Conservation (phyloP, 257 asterid genomes). For the Osmanthus fragrans region DNA sequence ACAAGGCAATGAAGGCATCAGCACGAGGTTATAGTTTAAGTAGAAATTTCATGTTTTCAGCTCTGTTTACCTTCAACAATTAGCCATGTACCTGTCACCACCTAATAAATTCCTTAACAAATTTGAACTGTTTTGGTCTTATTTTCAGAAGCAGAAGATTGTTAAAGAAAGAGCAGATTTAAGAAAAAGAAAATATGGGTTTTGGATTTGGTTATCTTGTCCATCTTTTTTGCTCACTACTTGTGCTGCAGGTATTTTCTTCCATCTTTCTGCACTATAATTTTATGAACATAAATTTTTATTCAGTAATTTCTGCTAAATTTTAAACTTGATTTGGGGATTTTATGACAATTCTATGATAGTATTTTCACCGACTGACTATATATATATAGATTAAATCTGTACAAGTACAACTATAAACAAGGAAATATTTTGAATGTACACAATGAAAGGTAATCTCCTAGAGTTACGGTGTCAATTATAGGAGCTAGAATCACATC, state of each 20-base stretch:
- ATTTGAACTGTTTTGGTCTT: no score
- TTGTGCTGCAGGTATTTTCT: constrained; percentile 39
- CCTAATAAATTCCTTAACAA: not conserved
- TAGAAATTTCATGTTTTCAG: constrained; percentile 1
- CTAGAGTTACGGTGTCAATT: no score
- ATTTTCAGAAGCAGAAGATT: not conserved
- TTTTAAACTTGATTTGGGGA: no score
- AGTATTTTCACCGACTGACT: no score
- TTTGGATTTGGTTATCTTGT: constrained; percentile 21
- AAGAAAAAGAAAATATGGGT: constrained; percentile 33
- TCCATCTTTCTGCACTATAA: not conserved
- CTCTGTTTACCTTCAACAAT: constrained; percentile 1
- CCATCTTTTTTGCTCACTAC: constrained; percentile 29
- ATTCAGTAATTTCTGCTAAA: not conserved
- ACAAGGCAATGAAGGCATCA: constrained; percentile 6
- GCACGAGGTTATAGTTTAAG: not conserved
- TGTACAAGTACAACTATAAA: no score
- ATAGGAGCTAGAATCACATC: no score
- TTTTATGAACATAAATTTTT: no score
- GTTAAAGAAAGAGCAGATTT: not conserved
- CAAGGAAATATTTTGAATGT: no score
- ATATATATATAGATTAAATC: no score
- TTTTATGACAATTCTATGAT: no score
- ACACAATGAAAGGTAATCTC: no score
- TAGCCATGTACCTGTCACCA: constrained; percentile 9